Conservation (phyloP, 1,284 basidiomycete genomes). For the Sporisorium exsertum region DNA sequence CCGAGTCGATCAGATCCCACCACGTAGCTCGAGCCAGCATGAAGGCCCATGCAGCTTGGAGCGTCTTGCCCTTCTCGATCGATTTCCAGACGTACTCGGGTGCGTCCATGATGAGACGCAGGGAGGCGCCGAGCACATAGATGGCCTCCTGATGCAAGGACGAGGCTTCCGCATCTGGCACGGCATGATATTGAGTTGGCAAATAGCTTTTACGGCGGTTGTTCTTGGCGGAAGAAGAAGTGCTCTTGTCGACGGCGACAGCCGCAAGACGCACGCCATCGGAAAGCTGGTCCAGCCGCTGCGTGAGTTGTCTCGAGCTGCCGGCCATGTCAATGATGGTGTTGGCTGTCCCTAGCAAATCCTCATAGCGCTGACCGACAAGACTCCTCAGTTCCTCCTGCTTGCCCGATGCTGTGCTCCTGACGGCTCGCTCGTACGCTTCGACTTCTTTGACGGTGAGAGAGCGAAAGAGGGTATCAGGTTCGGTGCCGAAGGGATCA, state of each 20-base stretch:
- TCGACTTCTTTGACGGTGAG: constrained; percentile 50
- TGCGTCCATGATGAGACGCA: constrained; percentile 56
- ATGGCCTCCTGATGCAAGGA: constrained; percentile 40
- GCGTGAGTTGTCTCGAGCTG: constrained; percentile 43
- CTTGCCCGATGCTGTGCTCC: constrained; percentile 38
- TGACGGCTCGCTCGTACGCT: constrained; percentile 35
- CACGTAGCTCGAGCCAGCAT: constrained; percentile 47
- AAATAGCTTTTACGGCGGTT: constrained; percentile 35
- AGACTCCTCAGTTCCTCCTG: constrained; percentile 50
- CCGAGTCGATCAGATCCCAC: constrained; percentile 41
- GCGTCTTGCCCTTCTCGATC: constrained; percentile 54
- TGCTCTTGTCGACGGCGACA: constrained; percentile 6
- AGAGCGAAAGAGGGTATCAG: constrained; percentile 49
- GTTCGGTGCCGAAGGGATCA: constrained; percentile 44
- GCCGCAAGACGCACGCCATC: constrained; percentile 22
- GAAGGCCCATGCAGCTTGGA: constrained; percentile 55
- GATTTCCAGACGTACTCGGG: constrained; percentile 58
- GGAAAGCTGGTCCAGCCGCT: constrained; percentile 34
- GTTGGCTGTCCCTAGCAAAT: constrained; percentile 58
- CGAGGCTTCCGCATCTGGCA: constrained; percentile 1
- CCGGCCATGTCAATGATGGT: constrained; percentile 60
- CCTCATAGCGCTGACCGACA: constrained; percentile 58
- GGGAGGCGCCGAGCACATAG: constrained; percentile 48
- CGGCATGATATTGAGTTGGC: constrained; percentile 1
- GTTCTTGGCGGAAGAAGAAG: constrained; percentile 5